phyloP scores from a whole-genome alignment of 305 asterid genomes.

The Solanum hybrid region DNA sequence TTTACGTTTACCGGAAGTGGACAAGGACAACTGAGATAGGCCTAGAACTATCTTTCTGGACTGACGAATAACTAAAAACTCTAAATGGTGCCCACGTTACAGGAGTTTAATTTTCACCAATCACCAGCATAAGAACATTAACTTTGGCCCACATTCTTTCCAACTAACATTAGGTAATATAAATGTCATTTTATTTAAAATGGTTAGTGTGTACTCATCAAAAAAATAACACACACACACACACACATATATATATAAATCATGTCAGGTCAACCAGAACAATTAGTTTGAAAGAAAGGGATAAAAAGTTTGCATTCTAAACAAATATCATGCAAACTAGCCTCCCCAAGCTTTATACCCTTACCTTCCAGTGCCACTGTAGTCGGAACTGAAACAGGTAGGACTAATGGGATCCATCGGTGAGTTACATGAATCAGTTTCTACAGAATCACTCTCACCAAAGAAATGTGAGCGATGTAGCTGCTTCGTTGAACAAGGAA shows the following conservation, averaged over 20 bases:
- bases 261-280: neutral
- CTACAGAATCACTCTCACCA: conserved; percentile 70
- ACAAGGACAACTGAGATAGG: neutral
- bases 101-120: neutral
- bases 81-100: neutral
- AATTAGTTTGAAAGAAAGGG: neutral
- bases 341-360: conserved; percentile 2
- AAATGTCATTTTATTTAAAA: neutral
- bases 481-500: conserved; percentile 62
- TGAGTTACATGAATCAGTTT: conserved; percentile 72
- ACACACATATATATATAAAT: neutral
- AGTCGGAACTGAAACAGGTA: conserved; percentile 43
- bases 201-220: neutral
- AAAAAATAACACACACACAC: neutral
- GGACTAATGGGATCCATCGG: conserved; percentile 84
- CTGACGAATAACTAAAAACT: neutral
- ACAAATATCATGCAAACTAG: neutral
- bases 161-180: neutral
- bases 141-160: neutral
- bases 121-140: neutral
- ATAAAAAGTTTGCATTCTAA: neutral
- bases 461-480: conserved; percentile 57
- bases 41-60: neutral
- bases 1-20: neutral
- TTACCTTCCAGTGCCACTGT: conserved; percentile 67